A percentile compares a stretch with the other conserved stretches of the same genome.
These are phyloP conservation scores for Acacia confusa DNA, from an alignment of 306 rosid genomes.

Conservation along the genomic window DNA sequence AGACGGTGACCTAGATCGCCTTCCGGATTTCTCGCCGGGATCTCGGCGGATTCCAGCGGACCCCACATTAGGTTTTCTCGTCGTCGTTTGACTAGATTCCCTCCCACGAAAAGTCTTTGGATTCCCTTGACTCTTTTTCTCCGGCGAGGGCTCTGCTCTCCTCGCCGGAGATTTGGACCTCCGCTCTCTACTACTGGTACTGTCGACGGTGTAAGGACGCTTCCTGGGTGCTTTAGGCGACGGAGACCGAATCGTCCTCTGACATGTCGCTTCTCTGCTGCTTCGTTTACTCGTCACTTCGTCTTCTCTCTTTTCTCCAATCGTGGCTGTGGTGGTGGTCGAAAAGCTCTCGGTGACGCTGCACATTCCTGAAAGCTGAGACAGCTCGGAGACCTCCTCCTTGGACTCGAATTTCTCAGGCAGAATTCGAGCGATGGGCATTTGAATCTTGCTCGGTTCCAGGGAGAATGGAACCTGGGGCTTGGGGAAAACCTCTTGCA, in stretches of 20 bases:
- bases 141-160: slow-evolving; percentile 40
- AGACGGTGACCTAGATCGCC: slow-evolving; percentile 70
- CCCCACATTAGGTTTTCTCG: slow-evolving; percentile 30
- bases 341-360: slow-evolving; percentile 68
- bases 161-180: slow-evolving; percentile 41
- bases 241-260: slow-evolving; percentile 28
- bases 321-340: slow-evolving; percentile 49
- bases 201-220: slow-evolving; percentile 48
- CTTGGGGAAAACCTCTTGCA: slow-evolving; percentile 39
- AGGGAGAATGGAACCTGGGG: slow-evolving; percentile 28
- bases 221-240: slow-evolving; percentile 40
- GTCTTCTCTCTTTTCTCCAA: slow-evolving; percentile 62
- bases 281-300: slow-evolving; percentile 70
- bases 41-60: slow-evolving; percentile 44
- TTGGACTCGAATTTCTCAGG: slow-evolving; percentile 2
- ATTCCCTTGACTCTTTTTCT: slow-evolving; percentile 38
- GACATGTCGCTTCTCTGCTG: slow-evolving; percentile 46
- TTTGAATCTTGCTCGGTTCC: slow-evolving; percentile 29
- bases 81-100: slow-evolving; percentile 37
- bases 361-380: slow-evolving; percentile 56
- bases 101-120: slow-evolving; percentile 40
- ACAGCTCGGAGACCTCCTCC: slow-evolving; percentile 44
- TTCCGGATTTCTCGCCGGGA: slow-evolving; percentile 35
- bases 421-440: background rate
- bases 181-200: slow-evolving; percentile 40